Evolutionary conservation across 2,329 filamentous ascomycete species (phyloP), one percentile per base, ranked within the genome.

Genomic region (Camptophora hylomeconis): DNA sequence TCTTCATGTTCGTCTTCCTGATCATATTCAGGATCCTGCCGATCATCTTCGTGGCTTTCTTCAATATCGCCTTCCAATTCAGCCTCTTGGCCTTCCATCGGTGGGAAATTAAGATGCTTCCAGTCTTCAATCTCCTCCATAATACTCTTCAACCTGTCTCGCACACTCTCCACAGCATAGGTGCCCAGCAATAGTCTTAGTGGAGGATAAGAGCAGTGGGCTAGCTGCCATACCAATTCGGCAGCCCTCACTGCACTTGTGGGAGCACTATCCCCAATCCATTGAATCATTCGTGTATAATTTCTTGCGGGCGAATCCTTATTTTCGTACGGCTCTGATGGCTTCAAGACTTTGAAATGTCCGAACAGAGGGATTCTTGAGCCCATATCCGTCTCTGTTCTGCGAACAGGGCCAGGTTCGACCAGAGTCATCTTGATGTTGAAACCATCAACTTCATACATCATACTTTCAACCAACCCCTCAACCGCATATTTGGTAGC

Each of bases 401-500:
- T 69, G 5, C 86, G 69, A 39, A 94, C 80, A 40, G 94, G 70
- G 0, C 86, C 86, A 1, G 87, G 86, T 47, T 94, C 83, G 1
- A 95, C 86, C 5, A 98, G 67, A 2, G 87, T 94, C 1, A 82
- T 82, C 54, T 92, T 93, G 53, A 95, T 80, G 49, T 89, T 87
- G 57, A 92, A 94, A 0, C 65, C 61, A 40, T 94, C 86, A 20
- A 92, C 77, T 52, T 98, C 89, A 55, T 95, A 95, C 10, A 94
- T 67, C 80, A 98, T 87, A 10, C 82, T 86, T 55, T 98, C 89
- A 44, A 95, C 84, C 30, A 98, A 62, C 0, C 87, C 89, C 51
- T 98, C 89, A 3, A 93, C 83, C 0, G 89, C 89, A 55, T 94
- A 95, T 53, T 95, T 98, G 10, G 84, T 93, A 1, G 89, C 89